phyloP scores from a whole-genome alignment of 495 filamentous ascomycete genomes.

The Podospora pseudocomata region DNA sequence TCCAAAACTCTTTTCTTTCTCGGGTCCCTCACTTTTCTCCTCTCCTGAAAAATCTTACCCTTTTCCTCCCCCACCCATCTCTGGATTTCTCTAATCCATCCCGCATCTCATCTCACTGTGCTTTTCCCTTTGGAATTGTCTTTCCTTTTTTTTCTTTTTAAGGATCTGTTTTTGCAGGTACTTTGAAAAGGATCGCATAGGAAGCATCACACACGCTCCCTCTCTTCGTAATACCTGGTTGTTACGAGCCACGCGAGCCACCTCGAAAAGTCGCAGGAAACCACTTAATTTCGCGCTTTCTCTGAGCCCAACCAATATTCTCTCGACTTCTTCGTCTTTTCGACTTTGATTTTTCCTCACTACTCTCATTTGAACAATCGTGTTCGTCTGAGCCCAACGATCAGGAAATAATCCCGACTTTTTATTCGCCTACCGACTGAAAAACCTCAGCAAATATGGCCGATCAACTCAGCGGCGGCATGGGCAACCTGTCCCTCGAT shows the following conservation, averaged over 20 bases:
- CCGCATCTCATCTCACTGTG: constrained; percentile 12
- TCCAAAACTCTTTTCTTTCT: constrained; percentile 38
- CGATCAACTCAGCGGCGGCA: constrained; percentile 89
- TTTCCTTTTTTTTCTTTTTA: constrained; percentile 39
- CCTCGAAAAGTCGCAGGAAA: constrained; percentile 9
- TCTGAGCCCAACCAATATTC: constrained; percentile 24
- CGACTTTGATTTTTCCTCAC: constrained; percentile 28
- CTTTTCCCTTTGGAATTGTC: constrained; percentile 29
- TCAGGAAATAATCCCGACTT: not conserved
- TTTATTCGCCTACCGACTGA: not conserved
- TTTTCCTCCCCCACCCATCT: constrained; percentile 24
- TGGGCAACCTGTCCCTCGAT: constrained; percentile 74
- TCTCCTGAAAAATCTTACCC: constrained; percentile 28
- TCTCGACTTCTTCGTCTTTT: constrained; percentile 34
- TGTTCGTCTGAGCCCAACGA: constrained; percentile 24
- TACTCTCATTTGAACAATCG: constrained; percentile 34
- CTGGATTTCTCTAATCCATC: constrained; percentile 39
- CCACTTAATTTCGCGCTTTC: constrained; percentile 14
- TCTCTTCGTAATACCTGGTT: constrained; percentile 30
- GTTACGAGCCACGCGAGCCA: constrained; percentile 18
- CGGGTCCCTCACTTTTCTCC: constrained; percentile 32
- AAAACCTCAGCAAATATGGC: constrained; percentile 60
- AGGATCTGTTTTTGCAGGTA: constrained; percentile 34
- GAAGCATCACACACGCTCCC: constrained; percentile 31
- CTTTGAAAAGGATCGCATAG: constrained; percentile 39